A percentile compares a stretch with the other conserved stretches of the same genome.
These are phyloP conservation scores for Ustilago sp. DNA, from an alignment of 1,284 basidiomycete species.

Conservation along the genomic window DNA sequence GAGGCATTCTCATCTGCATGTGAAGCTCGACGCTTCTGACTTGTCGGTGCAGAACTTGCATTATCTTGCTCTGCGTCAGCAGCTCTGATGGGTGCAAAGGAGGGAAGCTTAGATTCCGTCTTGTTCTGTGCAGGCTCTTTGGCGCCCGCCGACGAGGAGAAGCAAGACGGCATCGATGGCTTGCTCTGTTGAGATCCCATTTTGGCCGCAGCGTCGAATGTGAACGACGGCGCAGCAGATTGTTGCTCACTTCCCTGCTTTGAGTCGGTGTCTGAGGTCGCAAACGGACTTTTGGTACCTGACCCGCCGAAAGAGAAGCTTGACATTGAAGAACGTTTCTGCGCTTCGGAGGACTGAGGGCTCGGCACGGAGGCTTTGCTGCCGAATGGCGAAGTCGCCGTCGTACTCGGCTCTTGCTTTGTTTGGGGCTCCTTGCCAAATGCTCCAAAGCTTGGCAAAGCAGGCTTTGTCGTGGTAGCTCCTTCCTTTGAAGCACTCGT, in stretches of 20 bases:
- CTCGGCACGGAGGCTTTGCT: slow-evolving; percentile 1
- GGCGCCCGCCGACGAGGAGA: slow-evolving; percentile 12
- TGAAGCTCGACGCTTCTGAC: slow-evolving; percentile 22
- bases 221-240: slow-evolving; percentile 13
- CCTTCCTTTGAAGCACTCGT: neutral
- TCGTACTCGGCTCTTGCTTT: slow-evolving; percentile 1
- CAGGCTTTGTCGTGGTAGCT: neutral
- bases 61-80: neutral
- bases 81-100: neutral
- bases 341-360: neutral
- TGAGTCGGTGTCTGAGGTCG: neutral
- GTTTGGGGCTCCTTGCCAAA: slow-evolving; percentile 8
- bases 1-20: slow-evolving; percentile 19
- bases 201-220: slow-evolving; percentile 18
- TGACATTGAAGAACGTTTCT: slow-evolving; percentile 16
- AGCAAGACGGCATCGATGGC: slow-evolving; percentile 31
- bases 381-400: slow-evolving; percentile 6
- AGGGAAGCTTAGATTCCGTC: neutral
- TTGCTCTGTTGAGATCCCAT: slow-evolving; percentile 1
- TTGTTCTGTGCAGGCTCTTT: slow-evolving; percentile 7
- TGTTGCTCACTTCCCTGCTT: neutral
- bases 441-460: slow-evolving; percentile 14
- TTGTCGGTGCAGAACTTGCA: neutral
- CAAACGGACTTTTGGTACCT: neutral
- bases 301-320: slow-evolving; percentile 36